A percentile compares a stretch with the other conserved stretches of the same genome.
Evolutionary conservation across 768 basidiomycete genomes (phyloP).

Genomic region (Leucocoprinus leucothites): DNA sequence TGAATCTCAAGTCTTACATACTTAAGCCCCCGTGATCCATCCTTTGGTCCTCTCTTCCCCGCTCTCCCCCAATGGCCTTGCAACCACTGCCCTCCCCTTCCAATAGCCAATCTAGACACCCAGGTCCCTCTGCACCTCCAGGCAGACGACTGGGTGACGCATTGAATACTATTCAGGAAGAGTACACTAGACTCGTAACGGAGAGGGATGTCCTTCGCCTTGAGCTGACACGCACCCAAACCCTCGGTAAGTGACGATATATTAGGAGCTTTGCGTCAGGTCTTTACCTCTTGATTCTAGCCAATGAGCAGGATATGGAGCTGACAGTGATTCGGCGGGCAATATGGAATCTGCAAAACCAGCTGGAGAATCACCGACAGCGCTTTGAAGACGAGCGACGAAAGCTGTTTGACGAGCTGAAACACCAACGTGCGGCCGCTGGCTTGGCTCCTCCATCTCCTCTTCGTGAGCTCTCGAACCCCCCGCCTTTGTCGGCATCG

Average conservation of each 20-base stretch:
- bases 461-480: neutral
- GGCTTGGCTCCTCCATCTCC: conserved; percentile 2
- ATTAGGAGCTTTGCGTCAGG: neutral
- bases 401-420: conserved; percentile 4
- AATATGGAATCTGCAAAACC: conserved; percentile 4
- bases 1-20: conserved; percentile 5
- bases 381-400: conserved; percentile 6
- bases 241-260: neutral
- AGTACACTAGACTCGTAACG: conserved; percentile 1
- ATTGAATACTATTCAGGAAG: conserved; percentile 1
- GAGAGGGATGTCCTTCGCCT: conserved; percentile 1
- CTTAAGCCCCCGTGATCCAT: conserved; percentile 10
- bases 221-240: neutral
- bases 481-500: neutral
- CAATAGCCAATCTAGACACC: neutral
- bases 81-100: neutral
- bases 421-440: neutral
- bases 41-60: no score
- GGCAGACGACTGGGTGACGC: conserved; percentile 1
- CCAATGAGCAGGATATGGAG: conserved; percentile 2
- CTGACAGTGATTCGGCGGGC: neutral
- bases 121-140: neutral
- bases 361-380: conserved; percentile 1
- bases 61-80: neutral
- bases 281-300: neutral